These are phyloP conservation scores for Thelephora terrestris DNA, from an alignment of 1,284 basidiomycete species.

Conservation along the genomic window DNA sequence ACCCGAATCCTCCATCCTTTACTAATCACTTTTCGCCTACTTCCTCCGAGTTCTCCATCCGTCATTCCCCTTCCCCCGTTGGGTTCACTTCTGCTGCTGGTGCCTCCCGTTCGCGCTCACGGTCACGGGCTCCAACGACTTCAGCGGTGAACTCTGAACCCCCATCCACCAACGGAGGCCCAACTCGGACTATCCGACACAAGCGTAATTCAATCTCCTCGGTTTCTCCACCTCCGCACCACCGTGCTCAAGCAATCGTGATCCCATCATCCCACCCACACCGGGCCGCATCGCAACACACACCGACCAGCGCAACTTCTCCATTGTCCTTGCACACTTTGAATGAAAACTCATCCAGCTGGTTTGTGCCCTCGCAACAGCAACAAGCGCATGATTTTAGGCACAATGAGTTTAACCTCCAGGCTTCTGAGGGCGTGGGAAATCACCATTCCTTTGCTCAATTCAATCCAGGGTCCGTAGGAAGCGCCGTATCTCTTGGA, in stretches of 20 bases:
- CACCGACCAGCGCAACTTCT: slow-evolving; percentile 13
- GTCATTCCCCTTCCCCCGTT: slow-evolving; percentile 13
- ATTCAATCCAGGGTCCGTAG: background rate
- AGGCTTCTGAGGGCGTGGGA: slow-evolving; percentile 29
- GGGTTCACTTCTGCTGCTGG: slow-evolving; percentile 9
- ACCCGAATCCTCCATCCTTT: slow-evolving; percentile 26
- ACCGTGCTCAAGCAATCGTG: slow-evolving; percentile 40
- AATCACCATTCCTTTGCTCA: background rate
- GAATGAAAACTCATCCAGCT: background rate
- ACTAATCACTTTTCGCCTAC: slow-evolving; percentile 10
- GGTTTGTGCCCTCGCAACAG: slow-evolving; percentile 5
- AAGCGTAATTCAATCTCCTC: slow-evolving; percentile 39
- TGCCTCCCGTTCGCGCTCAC: slow-evolving; percentile 13
- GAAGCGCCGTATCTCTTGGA: slow-evolving; percentile 7
- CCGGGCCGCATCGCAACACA: background rate
- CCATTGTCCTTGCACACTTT: slow-evolving; percentile 16
- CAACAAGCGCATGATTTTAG: background rate
- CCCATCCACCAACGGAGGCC: slow-evolving; percentile 26
- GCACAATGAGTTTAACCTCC: slow-evolving; percentile 24
- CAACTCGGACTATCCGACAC: slow-evolving; percentile 24
- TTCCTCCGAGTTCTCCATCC: slow-evolving; percentile 13
- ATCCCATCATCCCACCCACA: slow-evolving; percentile 29
- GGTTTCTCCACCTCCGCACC: slow-evolving; percentile 32
- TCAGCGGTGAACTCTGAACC: slow-evolving; percentile 15
- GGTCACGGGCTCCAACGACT: slow-evolving; percentile 11